Base-by-base conservation (phyloP, 2,329 filamentous ascomycete genomes). In the Fusarium stilboides region DNA sequence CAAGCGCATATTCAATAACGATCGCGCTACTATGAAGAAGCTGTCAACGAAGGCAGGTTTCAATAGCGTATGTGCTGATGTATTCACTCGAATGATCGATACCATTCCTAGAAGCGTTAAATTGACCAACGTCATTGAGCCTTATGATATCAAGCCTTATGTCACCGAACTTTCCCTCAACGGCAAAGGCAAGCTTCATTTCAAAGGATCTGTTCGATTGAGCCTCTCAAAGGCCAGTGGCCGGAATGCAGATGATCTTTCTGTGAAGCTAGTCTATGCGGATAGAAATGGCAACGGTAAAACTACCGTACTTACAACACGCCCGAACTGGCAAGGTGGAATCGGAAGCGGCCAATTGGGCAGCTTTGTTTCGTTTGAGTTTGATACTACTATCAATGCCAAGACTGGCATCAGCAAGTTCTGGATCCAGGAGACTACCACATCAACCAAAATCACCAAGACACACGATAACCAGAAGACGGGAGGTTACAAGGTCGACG, bases 21-120 rank as follows among this genome's bases (percentile, higher is more conserved):
- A 86, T 63, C 77, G 74, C 1, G 83, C 84, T 73, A 84, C 82
- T 1, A 81, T 86, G 49, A 74, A 71, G n/a, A 72, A 76, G 2
- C 73, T 85, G 1, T 14, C 62, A 4, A 65, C 60, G 20, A 65
- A 65, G 73, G 77, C 78, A 15, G 42, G 37, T 9, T 85, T 85
- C 69, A 75, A 78, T 31, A 74, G 63, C 15, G 75, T 56, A n/a
- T 80, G 78, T 33, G 60, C 69, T 6, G 59, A 72, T 12, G 56
- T 79, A n/a, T 75, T 80, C 10, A 64, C 60, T 8, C 73, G 75
- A n/a, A 80, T 80, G 78, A 76, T 80, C 37, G 72, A 80, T 46
- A 79, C 78, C 0, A 77, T 80, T 0, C 78, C 78, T 1, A 55
- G 63, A 7, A 65, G 17, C 2, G 77, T 80, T 9, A 62, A 67